Base-by-base conservation (phyloP, 805 yeast genomes). In the Barnettozyma pratensis region DNA sequence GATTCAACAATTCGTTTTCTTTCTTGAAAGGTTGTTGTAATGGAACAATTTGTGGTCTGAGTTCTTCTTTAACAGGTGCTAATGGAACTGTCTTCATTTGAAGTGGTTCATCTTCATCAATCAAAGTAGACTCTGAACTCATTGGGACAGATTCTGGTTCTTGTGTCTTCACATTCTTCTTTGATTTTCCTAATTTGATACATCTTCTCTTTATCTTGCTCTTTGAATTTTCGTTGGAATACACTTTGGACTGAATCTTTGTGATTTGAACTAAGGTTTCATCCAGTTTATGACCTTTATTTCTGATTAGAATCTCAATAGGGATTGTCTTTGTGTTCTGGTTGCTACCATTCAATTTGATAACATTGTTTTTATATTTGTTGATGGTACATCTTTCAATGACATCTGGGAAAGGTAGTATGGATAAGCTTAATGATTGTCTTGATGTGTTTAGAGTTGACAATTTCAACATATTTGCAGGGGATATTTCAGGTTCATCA, bases 381-480 rank as follows among this genome's bases (percentile, higher is more conserved):
- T 51, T 54, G n/a, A 61, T 37, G 4, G 49, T 54, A 7, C 83
- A 77, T 51, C 89, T 69, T 56, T 79, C 83, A 19, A 83, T 73
- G 3, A 81, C 75, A 51, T 77, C 80, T 29, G 72, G 74, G 53
- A 85, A 75, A 32, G 72, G 69, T 4, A 87, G 81, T 1, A 87
- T 75, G 28, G 77, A 73, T 42, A 92, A 65, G n/a, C 87, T 80
- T 52, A 92, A 72, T 0, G 97, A 87, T 55, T 87, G 89, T 54
- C 97, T 77, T 2, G 92, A 81, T 12, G 84, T 79, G 42, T 81
- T 77, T 50, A 92, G 69, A 5, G 87, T 76, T 1, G 86, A 76
- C 11, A 91, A 72, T 58, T 85, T 75, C 61, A 81, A 71, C 74
- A 83, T 76, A 54, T 81, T 83, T 8, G 83, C 83, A 2, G 87